Percentiles rank a stretch among this genome's conserved stretches.
Conservation (phyloP, 2,329 filamentous ascomycete species). For the Immersiporthe knoxdaviesiana region DNA sequence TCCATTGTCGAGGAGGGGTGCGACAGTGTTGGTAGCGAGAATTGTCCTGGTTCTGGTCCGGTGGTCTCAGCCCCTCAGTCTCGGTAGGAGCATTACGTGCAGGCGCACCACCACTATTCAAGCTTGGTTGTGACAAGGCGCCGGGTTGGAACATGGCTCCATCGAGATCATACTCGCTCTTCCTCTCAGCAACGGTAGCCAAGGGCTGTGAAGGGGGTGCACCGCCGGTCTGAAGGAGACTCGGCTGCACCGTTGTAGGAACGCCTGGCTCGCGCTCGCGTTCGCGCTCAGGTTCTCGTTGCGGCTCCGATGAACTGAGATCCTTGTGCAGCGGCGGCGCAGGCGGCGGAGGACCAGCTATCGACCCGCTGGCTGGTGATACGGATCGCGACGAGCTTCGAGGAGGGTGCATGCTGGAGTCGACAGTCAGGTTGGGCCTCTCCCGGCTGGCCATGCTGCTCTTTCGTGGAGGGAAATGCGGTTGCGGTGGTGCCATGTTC, state of each 20-base stretch:
- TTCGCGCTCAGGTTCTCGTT: conserved; percentile 61
- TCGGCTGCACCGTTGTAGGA: conserved; percentile 51
- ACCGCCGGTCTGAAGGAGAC: conserved; percentile 51
- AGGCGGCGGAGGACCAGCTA: conserved; percentile 34
- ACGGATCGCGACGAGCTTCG: conserved; percentile 40
- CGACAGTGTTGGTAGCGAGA: conserved; percentile 17
- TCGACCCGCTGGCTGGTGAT: conserved; percentile 42
- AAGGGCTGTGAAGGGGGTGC: conserved; percentile 47
- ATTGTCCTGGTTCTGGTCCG: background rate
- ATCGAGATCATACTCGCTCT: conserved; percentile 61
- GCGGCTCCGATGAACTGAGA: conserved; percentile 64
- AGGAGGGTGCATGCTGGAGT: conserved; percentile 20
- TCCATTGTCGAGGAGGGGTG: conserved; percentile 19
- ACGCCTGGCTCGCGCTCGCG: conserved; percentile 59
- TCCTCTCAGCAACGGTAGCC: conserved; percentile 60
- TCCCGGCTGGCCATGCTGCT: conserved; percentile 60
- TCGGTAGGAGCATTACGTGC: background rate
- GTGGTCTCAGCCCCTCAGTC: no score
- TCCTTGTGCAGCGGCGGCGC: conserved; percentile 56
- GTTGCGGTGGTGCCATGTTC: conserved; percentile 29
- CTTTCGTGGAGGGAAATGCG: conserved; percentile 62
- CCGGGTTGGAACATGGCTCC: conserved; percentile 37
- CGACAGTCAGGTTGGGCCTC: conserved; percentile 35
- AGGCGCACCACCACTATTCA: conserved; percentile 29
- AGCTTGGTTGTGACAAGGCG: conserved; percentile 30